Conservation (phyloP, 768 basidiomycete genomes). For the Naganishia friedmannii region DNA sequence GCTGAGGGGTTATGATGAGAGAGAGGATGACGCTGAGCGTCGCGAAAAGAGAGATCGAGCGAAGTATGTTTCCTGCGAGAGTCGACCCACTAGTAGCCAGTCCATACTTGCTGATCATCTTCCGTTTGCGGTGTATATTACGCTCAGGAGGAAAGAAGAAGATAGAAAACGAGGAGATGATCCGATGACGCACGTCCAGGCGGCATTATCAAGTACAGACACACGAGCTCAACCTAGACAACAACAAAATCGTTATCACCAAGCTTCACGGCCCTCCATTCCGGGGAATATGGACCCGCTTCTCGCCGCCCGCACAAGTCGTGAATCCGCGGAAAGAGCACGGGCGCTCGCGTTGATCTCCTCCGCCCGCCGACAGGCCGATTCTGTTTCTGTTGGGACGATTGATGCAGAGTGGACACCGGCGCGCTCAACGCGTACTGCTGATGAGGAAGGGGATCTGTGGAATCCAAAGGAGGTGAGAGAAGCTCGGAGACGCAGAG, state of each 20-base stretch:
- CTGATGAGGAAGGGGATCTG: slow-evolving; percentile 1
- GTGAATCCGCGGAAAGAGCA: slow-evolving; percentile 43
- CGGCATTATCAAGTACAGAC: slow-evolving; percentile 35
- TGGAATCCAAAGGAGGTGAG: slow-evolving; percentile 26
- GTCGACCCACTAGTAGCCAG: neutral
- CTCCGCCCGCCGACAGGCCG: neutral
- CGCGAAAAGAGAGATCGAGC: slow-evolving; percentile 37
- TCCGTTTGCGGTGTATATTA: neutral
- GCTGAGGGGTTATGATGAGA: slow-evolving; percentile 46
- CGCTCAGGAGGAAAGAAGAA: slow-evolving; percentile 45
- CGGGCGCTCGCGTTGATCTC: slow-evolving; percentile 45
- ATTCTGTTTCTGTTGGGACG: neutral
- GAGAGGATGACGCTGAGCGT: slow-evolving; percentile 46
- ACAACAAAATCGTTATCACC: neutral
- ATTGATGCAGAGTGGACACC: neutral
- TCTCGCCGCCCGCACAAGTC: slow-evolving; percentile 30
- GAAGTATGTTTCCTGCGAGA: slow-evolving; percentile 16
- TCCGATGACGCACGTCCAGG: slow-evolving; percentile 44
- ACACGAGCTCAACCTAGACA: slow-evolving; percentile 18
- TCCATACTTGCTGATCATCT: neutral
- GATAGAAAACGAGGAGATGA: slow-evolving; percentile 43
- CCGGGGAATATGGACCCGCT: slow-evolving; percentile 20
- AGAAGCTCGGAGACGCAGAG: slow-evolving; percentile 24
- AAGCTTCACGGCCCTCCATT: neutral
- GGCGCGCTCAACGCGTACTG: neutral